Percentiles rank a stretch among this genome's conserved stretches.
Evolutionary conservation across 2,329 filamentous ascomycete species (phyloP).

Genomic region (Chaetomiaceae sp.): DNA sequence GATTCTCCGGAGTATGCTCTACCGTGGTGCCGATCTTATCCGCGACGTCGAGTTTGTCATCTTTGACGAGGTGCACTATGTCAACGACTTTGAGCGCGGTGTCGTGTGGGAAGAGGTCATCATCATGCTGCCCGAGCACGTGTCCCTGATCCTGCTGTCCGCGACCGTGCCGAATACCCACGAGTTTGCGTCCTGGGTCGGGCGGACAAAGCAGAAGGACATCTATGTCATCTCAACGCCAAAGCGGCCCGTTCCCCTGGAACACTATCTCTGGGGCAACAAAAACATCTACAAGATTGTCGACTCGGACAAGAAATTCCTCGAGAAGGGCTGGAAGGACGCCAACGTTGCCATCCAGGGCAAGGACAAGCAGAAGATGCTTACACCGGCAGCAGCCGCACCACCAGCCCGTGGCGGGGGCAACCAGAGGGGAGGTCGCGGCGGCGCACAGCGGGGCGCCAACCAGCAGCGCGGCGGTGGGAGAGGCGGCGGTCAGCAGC

Average conservation of each 20-base stretch:
- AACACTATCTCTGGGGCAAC: constrained; percentile 93
- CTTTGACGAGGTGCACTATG: constrained; percentile 98
- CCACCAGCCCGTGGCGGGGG: constrained; percentile 41
- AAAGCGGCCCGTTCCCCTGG: constrained; percentile 88
- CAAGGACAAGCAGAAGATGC: constrained; percentile 66
- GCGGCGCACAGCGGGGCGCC: constrained; percentile 43
- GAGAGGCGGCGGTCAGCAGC: constrained; percentile 48
- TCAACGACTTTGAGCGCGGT: constrained; percentile 91
- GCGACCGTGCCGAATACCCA: constrained; percentile 96
- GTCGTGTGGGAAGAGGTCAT: constrained; percentile 99
- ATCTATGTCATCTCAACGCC: constrained; percentile 98
- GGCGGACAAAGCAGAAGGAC: constrained; percentile 95
- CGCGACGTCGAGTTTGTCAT: constrained; percentile 98
- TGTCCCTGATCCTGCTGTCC: constrained; percentile 89
- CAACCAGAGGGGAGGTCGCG: constrained; percentile 45
- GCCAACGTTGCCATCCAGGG: constrained; percentile 78
- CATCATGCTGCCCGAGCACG: constrained; percentile 97
- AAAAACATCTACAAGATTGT: constrained; percentile 95
- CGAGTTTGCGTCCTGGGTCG: constrained; percentile 98
- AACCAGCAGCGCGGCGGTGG: constrained; percentile 43
- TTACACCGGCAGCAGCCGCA: constrained; percentile 33
- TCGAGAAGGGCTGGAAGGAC: constrained; percentile 92
- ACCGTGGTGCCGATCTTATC: constrained; percentile 90
- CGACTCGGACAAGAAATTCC: constrained; percentile 82
- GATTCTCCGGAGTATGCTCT: constrained; percentile 96